These are phyloP conservation scores for Trichoderma reesei DNA, from an alignment of 495 filamentous ascomycete genomes.

Conservation along the genomic window DNA sequence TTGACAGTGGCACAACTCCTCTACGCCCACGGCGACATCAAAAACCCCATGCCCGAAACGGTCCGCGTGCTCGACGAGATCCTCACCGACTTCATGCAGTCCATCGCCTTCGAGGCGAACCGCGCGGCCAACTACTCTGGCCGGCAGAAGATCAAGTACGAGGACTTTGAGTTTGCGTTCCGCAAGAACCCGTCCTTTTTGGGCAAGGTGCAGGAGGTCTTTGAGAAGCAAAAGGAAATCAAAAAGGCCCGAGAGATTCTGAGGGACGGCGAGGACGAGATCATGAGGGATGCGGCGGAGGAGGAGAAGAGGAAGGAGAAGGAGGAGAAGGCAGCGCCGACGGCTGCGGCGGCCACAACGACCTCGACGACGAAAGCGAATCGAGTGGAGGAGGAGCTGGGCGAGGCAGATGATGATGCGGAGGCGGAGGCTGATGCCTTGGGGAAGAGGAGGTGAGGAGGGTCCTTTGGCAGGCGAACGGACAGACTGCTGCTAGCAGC, in stretches of 20 bases:
- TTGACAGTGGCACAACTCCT: constrained; percentile 64
- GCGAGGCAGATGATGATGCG: constrained; percentile 26
- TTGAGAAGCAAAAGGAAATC: constrained; percentile 70
- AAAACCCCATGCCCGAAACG: constrained; percentile 65
- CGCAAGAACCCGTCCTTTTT: constrained; percentile 75
- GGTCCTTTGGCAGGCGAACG: not conserved
- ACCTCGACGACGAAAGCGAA: constrained; percentile 11
- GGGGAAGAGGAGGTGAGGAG: constrained; percentile 16
- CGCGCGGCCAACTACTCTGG: constrained; percentile 70
- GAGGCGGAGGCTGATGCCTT: constrained; percentile 22
- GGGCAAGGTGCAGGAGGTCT: constrained; percentile 78
- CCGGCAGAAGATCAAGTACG: constrained; percentile 92
- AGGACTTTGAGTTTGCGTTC: constrained; percentile 91
- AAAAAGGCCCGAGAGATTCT: constrained; percentile 67
- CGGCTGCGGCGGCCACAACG: too few species aligned
- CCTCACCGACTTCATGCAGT: constrained; percentile 80
- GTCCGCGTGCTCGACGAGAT: constrained; percentile 87
- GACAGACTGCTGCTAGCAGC: not conserved
- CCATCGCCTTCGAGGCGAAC: constrained; percentile 80
- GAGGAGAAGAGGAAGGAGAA: constrained; percentile 30
- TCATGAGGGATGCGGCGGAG: constrained; percentile 30
- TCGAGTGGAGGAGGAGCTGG: constrained; percentile 29
- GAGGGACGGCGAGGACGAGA: constrained; percentile 30
- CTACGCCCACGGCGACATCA: constrained; percentile 74
- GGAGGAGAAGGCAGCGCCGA: constrained; percentile 19